A percentile compares a stretch with the other conserved stretches of the same genome.
Conservation (phyloP, 169 alveolate genomes). For the Eimeria sp. region DNA sequence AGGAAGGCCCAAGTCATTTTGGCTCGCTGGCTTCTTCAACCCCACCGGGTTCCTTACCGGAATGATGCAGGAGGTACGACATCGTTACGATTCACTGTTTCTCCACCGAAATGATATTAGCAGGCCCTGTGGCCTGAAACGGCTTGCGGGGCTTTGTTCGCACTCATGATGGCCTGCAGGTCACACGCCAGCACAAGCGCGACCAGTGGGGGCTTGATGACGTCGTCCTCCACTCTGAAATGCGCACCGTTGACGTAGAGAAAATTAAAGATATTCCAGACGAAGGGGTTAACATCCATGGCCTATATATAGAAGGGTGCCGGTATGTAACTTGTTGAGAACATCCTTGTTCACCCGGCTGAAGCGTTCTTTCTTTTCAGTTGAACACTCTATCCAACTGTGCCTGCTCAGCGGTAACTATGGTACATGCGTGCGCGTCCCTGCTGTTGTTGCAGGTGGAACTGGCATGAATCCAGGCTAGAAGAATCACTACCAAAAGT, state of each 20-base stretch:
- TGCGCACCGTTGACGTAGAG: conserved; percentile 85
- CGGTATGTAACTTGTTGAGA: conserved; percentile 25
- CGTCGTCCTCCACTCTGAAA: conserved; percentile 95
- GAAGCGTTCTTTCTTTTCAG: background rate
- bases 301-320: conserved; percentile 97
- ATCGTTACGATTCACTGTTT: background rate
- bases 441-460: conserved; percentile 90
- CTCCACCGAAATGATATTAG: too few relatives aligned
- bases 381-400: too few relatives aligned
- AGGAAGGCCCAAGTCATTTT: conserved; percentile 95
- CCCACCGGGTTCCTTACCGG: conserved; percentile 97
- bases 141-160: background rate
- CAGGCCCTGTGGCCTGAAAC: background rate
- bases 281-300: conserved; percentile 96
- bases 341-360: background rate
- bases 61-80: conserved; percentile 95
- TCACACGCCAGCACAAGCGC: conserved; percentile 94
- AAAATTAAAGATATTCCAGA: conserved; percentile 91
- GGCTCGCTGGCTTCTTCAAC: conserved; percentile 98
- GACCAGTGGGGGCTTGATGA: conserved; percentile 97
- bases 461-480: conserved; percentile 94
- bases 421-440: background rate
- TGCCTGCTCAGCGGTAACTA: too few relatives aligned
- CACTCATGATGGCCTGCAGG: conserved; percentile 43
- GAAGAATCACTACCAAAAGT: conserved; percentile 94